A percentile compares a stretch with the other conserved stretches of the same genome.
phyloP scores from a whole-genome alignment of 768 basidiomycete species.

The Mycena polygramma region DNA sequence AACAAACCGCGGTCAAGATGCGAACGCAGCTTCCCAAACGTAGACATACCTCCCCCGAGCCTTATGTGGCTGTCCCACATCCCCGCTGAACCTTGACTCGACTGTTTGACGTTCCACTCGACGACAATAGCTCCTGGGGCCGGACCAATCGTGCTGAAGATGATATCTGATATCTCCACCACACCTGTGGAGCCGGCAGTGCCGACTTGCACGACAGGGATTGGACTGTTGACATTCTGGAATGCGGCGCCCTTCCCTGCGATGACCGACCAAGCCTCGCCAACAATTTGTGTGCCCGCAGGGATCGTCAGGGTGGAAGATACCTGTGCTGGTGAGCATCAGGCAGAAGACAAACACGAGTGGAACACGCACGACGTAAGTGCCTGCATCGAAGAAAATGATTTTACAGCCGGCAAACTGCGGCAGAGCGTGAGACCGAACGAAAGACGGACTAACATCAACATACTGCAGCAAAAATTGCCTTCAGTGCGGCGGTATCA shows the following conservation, averaged over 20 bases:
- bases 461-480: slow-evolving; percentile 58
- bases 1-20: slow-evolving; percentile 10
- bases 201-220: slow-evolving; percentile 64
- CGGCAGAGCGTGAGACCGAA: slow-evolving; percentile 11
- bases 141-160: slow-evolving; percentile 69
- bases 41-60: slow-evolving; percentile 53
- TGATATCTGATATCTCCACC: slow-evolving; percentile 73
- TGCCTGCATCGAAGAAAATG: slow-evolving; percentile 80
- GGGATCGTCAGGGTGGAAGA: slow-evolving; percentile 66
- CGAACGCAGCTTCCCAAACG: slow-evolving; percentile 10
- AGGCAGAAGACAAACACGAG: too few species aligned
- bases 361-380: slow-evolving; percentile 56
- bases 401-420: slow-evolving; percentile 71
- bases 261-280: slow-evolving; percentile 72
- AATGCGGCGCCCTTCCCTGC: slow-evolving; percentile 64
- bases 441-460: background rate
- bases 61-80: slow-evolving; percentile 73
- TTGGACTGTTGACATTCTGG: slow-evolving; percentile 57
- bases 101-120: slow-evolving; percentile 76
- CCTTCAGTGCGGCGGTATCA: slow-evolving; percentile 76
- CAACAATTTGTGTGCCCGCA: slow-evolving; percentile 68
- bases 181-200: slow-evolving; percentile 60
- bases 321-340: slow-evolving; percentile 37
- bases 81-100: slow-evolving; percentile 68
- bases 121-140: slow-evolving; percentile 74